Evolutionary conservation across 2,329 filamentous ascomycete species (phyloP).

Genomic region (Alternaria burnsii): DNA sequence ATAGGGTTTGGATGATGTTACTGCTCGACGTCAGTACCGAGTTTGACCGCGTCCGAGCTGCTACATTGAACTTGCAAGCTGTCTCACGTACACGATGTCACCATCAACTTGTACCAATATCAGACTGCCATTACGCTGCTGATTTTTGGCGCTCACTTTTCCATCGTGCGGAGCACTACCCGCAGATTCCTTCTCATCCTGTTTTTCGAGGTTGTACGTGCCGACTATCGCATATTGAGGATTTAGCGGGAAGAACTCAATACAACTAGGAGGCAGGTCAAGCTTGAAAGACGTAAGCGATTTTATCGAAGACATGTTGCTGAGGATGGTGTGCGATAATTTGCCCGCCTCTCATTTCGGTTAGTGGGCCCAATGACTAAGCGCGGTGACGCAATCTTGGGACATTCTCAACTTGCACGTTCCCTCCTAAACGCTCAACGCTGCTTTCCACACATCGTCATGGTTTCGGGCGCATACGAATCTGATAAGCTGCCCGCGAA

Average conservation of each 20-base stretch:
- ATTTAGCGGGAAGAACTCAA: slow-evolving; percentile 73
- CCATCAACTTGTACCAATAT: slow-evolving; percentile 68
- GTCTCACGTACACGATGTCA: slow-evolving; percentile 64
- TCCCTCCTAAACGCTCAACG: neutral
- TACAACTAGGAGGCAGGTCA: slow-evolving; percentile 77
- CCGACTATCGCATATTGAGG: slow-evolving; percentile 78
- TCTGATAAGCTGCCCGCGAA: too few species aligned
- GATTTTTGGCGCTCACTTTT: slow-evolving; percentile 51
- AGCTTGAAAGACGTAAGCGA: slow-evolving; percentile 63
- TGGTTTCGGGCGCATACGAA: neutral
- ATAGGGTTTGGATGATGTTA: slow-evolving; percentile 64
- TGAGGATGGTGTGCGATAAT: slow-evolving; percentile 11
- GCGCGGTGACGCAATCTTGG: slow-evolving; percentile 8
- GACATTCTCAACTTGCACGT: neutral
- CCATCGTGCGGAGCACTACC: slow-evolving; percentile 31
- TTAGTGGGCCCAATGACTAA: slow-evolving; percentile 32
- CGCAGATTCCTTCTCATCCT: slow-evolving; percentile 38
- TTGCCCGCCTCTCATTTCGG: slow-evolving; percentile 18
- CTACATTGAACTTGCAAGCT: neutral
- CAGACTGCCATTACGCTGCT: slow-evolving; percentile 77
- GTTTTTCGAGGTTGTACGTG: slow-evolving; percentile 78
- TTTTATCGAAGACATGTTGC: slow-evolving; percentile 44
- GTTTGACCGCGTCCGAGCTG: neutral
- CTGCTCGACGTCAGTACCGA: slow-evolving; percentile 18
- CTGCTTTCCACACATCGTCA: neutral